Evolutionary conservation across 257 asterid genomes (phyloP).

Genomic region (Gentiana straminea): DNA sequence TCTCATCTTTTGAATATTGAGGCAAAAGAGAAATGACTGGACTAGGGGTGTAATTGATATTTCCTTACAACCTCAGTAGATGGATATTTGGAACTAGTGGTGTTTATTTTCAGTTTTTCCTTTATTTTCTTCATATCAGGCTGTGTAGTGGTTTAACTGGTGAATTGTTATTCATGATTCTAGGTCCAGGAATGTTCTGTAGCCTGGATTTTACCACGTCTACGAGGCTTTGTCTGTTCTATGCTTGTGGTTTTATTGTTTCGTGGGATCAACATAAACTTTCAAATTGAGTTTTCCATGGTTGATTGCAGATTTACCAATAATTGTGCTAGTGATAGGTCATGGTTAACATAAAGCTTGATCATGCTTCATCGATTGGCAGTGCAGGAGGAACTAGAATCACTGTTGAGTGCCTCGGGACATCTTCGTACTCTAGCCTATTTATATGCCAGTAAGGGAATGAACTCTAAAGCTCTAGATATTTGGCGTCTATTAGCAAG

Average conservation of each 20-base stretch:
- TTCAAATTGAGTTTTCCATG: neutral
- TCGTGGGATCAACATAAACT: neutral
- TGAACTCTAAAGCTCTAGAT: conserved; percentile 78
- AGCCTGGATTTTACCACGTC: neutral
- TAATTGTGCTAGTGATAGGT: neutral
- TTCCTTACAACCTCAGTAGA: too few species aligned
- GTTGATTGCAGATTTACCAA: neutral
- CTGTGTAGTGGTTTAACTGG: neutral
- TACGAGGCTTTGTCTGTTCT: neutral
- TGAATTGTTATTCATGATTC: neutral
- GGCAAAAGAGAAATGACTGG: too few species aligned
- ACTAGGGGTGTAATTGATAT: too few species aligned
- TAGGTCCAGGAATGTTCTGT: neutral
- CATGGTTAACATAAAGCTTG: conserved; percentile 17
- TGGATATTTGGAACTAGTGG: too few species aligned
- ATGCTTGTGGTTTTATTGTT: neutral
- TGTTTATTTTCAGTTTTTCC: too few species aligned
- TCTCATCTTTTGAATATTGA: too few species aligned
- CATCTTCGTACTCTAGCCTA: conserved; percentile 91
- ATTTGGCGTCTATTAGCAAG: conserved; percentile 87
- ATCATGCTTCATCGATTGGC: conserved; percentile 58
- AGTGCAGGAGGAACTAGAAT: conserved; percentile 99
- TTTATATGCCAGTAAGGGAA: conserved; percentile 83
- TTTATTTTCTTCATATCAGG: neutral
- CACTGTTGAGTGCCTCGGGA: conserved; percentile 77